A percentile compares a stretch with the other conserved stretches of the same genome.
Conservation (phyloP, 192 early-diverging fungal genomes). For the Coemansia sp. region DNA sequence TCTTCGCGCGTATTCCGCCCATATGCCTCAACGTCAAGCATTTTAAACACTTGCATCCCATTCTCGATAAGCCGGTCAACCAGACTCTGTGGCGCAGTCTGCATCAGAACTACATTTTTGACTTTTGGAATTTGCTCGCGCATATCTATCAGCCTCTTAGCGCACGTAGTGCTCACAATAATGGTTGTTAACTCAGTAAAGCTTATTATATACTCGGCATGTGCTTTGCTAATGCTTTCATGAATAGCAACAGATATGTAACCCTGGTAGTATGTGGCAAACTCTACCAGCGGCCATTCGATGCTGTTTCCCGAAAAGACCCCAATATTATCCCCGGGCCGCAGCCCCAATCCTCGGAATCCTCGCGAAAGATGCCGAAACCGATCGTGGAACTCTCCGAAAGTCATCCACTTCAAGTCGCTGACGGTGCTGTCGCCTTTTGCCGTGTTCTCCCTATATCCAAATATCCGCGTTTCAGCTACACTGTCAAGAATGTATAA, state of each 20-base stretch:
- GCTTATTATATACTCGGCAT: conserved; percentile 81
- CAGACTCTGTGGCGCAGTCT: conserved; percentile 31
- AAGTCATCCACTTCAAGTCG: conserved; percentile 64
- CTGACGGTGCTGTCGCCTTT: conserved; percentile 3
- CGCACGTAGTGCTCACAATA: conserved; percentile 64
- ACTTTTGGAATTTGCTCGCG: conserved; percentile 39
- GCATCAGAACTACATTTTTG: conserved; percentile 51
- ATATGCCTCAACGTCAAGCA: conserved; percentile 42
- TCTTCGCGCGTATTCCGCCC: conserved; percentile 22
- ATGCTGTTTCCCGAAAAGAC: conserved; percentile 60
- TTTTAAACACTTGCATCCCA: conserved; percentile 32
- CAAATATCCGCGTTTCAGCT: conserved; percentile 39
- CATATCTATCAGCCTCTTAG: conserved; percentile 52
- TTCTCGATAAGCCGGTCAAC: conserved; percentile 38
- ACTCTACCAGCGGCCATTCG: conserved; percentile 57
- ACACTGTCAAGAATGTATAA: background rate
- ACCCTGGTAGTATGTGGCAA: conserved; percentile 48
- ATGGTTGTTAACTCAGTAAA: conserved; percentile 76
- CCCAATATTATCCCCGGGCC: conserved; percentile 53
- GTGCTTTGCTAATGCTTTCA: conserved; percentile 79
- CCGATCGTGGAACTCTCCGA: conserved; percentile 56
- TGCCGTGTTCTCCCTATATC: conserved; percentile 23
- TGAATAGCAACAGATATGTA: conserved; percentile 80
- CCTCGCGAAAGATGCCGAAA: conserved; percentile 45
- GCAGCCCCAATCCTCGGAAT: conserved; percentile 43